Conservation (phyloP, 192 early-diverging fungal genomes). For the Coemansia sp. region DNA sequence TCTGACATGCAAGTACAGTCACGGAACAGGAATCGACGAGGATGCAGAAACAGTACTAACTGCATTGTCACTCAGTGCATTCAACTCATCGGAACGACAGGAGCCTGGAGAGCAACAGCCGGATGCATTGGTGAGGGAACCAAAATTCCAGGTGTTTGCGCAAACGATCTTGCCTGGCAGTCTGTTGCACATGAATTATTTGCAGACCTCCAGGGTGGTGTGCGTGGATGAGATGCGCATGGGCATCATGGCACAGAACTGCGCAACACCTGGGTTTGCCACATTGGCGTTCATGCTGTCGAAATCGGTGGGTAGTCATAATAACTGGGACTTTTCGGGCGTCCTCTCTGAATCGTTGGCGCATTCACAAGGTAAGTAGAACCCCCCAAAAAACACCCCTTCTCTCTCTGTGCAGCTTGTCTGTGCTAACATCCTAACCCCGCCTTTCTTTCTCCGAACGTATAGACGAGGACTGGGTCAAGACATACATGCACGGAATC, state of each 20-base stretch:
- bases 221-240: conserved; percentile 55
- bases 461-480: conserved; percentile 52
- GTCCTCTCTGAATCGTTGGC: conserved; percentile 35
- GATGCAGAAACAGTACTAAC: conserved; percentile 49
- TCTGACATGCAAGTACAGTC: conserved; percentile 37
- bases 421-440: background rate
- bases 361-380: conserved; percentile 33
- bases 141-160: conserved; percentile 41
- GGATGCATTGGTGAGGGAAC: background rate
- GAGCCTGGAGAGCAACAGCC: background rate
- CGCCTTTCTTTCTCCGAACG: background rate
- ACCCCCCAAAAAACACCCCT: background rate
- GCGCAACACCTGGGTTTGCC: conserved; percentile 49
- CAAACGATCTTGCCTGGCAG: conserved; percentile 47
- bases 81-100: conserved; percentile 8
- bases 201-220: conserved; percentile 40
- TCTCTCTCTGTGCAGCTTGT: background rate
- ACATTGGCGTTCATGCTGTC: conserved; percentile 50
- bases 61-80: conserved; percentile 44
- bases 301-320: conserved; percentile 36
- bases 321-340: conserved; percentile 31
- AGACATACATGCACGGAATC: conserved; percentile 49
- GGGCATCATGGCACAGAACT: conserved; percentile 56
- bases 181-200: conserved; percentile 35
- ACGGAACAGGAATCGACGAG: conserved; percentile 31